phyloP scores from a whole-genome alignment of 306 rosid genomes.

The Glycine soja region DNA sequence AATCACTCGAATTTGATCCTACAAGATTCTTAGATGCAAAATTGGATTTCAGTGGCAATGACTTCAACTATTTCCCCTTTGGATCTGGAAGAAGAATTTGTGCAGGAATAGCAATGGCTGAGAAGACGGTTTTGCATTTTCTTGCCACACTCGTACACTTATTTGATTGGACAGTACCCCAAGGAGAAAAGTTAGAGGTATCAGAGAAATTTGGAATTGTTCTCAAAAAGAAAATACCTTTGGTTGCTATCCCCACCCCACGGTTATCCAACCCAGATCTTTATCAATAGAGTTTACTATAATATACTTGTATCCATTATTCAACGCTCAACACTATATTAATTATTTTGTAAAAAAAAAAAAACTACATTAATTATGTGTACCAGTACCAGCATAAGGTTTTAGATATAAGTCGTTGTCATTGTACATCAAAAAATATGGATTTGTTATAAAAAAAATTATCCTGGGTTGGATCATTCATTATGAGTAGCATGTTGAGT shows the following conservation, averaged over 20 bases:
- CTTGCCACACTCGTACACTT: conserved; percentile 71
- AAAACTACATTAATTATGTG: no score
- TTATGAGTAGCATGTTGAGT: no score
- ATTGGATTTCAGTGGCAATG: conserved; percentile 69
- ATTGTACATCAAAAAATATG: no score
- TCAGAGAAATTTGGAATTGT: conserved; percentile 68
- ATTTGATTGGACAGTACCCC: conserved; percentile 68
- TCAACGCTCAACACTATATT: no score
- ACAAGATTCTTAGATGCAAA: conserved; percentile 58
- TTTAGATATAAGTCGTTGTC: no score
- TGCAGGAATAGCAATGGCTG: conserved; percentile 84
- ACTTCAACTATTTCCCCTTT: conserved; percentile 72
- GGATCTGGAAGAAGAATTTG: conserved; percentile 87
- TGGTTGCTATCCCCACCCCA: conserved; percentile 66
- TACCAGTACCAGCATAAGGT: not conserved
- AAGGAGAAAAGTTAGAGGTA: conserved; percentile 55
- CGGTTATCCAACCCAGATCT: conserved; percentile 48
- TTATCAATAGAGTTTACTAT: no score
- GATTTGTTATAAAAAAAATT: no score
- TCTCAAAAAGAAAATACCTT: conserved; percentile 62
- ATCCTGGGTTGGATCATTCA: no score
- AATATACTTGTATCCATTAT: no score
- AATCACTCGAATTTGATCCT: conserved; percentile 70
- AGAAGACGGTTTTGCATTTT: conserved; percentile 63
- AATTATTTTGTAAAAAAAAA: no score